Conservation (phyloP, 2,329 filamentous ascomycete species). For the Ramularia collo-cygni region DNA sequence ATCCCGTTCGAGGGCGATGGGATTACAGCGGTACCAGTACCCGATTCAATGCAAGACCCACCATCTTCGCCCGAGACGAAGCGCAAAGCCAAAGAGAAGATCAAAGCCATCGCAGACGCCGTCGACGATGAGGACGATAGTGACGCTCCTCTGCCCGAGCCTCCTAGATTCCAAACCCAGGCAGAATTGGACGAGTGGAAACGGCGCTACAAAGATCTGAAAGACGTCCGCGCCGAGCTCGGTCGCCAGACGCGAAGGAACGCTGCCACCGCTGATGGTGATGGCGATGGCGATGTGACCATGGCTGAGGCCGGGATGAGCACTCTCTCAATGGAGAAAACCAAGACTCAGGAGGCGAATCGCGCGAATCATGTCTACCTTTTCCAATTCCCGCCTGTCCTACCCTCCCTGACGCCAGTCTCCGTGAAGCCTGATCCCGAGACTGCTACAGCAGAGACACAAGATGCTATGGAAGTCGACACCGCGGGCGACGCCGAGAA, state of each 20-base stretch:
- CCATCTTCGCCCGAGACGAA: conserved; percentile 30
- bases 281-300: conserved; percentile 38
- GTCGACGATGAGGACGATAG: conserved; percentile 6
- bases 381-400: conserved; percentile 58
- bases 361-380: conserved; percentile 53
- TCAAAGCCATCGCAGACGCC: conserved; percentile 10
- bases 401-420: conserved; percentile 48
- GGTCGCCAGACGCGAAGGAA: conserved; percentile 31
- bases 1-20: conserved; percentile 9
- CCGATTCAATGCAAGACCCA: conserved; percentile 25
- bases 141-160: conserved; percentile 19
- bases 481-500: conserved; percentile 6
- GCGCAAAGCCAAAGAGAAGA: conserved; percentile 25
- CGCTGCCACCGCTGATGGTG: conserved; percentile 30
- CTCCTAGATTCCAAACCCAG: conserved; percentile 45
- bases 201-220: conserved; percentile 41
- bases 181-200: conserved; percentile 47
- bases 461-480: conserved; percentile 21
- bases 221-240: conserved; percentile 42
- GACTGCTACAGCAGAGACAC: conserved; percentile 4
- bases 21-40: conserved; percentile 14
- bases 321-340: conserved; percentile 2
- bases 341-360: conserved; percentile 29
- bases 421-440: conserved; percentile 26
- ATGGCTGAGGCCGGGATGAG: conserved; percentile 17